Evolutionary conservation across 768 basidiomycete genomes (phyloP).

Genomic region (Podaxis rugospora): DNA sequence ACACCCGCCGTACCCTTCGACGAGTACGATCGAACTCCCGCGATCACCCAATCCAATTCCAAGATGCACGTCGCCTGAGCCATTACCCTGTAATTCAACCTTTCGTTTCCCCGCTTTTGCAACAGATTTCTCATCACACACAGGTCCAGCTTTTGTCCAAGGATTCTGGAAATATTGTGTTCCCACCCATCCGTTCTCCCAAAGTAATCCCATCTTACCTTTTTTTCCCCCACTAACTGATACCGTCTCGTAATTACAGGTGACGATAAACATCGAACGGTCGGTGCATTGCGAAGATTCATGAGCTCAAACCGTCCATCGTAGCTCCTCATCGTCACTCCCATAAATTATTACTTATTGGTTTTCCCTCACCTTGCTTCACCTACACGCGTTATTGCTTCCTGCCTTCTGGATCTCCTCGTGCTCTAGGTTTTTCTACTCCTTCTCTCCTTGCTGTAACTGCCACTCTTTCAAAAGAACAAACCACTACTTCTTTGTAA

Average conservation of each 20-base stretch:
- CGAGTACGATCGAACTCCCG: slow-evolving; percentile 14
- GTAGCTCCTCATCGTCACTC: background rate
- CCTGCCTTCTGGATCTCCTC: background rate
- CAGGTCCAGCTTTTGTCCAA: background rate
- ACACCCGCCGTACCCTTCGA: slow-evolving; percentile 17
- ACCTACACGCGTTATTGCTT: background rate
- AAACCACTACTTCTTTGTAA: background rate
- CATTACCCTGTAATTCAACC: background rate
- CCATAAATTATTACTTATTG: background rate
- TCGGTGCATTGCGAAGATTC: slow-evolving; percentile 5
- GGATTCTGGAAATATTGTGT: background rate
- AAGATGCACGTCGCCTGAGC: slow-evolving; percentile 13
- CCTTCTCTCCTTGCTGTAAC: background rate
- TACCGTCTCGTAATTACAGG: background rate
- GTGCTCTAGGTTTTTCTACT: no score
- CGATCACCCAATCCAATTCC: slow-evolving; percentile 10
- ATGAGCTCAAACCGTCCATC: background rate
- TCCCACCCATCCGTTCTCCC: slow-evolving; percentile 5
- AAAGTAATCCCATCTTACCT: background rate
- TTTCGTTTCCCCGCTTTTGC: background rate
- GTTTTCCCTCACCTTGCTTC: background rate
- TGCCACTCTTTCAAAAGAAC: background rate
- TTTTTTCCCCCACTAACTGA: background rate
- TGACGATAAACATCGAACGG: slow-evolving; percentile 8
- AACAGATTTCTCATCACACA: background rate